Evolutionary conservation across 208 protist species (phyloP).

Genomic region (Leishmania tarentolae): DNA sequence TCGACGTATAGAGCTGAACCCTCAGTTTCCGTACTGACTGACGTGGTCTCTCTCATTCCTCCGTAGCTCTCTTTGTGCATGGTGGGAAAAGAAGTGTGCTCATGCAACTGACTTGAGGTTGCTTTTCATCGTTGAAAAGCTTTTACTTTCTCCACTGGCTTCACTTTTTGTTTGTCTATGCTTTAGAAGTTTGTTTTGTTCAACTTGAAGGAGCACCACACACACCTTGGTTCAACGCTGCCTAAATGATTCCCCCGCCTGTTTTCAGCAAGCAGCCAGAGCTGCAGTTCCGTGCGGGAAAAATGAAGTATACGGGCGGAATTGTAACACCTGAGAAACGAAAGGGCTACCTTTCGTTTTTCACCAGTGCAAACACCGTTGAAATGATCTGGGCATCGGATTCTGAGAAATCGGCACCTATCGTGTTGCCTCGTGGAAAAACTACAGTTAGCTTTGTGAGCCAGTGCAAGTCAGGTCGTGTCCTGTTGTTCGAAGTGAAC

Average conservation of each 20-base stretch:
- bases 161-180: background rate
- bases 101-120: background rate
- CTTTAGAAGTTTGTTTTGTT: background rate
- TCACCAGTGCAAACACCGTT: slow-evolving; percentile 27
- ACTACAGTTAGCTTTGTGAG: slow-evolving; percentile 48
- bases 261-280: slow-evolving; percentile 28
- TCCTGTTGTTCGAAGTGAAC: slow-evolving; percentile 66
- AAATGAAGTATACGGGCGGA: slow-evolving; percentile 66
- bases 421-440: slow-evolving; percentile 32
- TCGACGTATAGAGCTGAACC: background rate
- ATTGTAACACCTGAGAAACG: slow-evolving; percentile 55
- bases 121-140: background rate
- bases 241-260: slow-evolving; percentile 35
- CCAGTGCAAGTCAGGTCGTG: slow-evolving; percentile 75
- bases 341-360: slow-evolving; percentile 66
- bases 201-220: background rate
- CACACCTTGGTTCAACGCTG: background rate
- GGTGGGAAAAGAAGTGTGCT: background rate
- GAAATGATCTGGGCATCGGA: slow-evolving; percentile 58
- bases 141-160: background rate
- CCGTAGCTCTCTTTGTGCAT: background rate
- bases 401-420: slow-evolving; percentile 13
- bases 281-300: slow-evolving; percentile 74
- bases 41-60: background rate
- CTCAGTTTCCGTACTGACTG: background rate